Percentiles rank a stretch among this genome's conserved stretches.
Conservation (phyloP, 1,284 basidiomycete species). For the Gastroboletus turbinatus region DNA sequence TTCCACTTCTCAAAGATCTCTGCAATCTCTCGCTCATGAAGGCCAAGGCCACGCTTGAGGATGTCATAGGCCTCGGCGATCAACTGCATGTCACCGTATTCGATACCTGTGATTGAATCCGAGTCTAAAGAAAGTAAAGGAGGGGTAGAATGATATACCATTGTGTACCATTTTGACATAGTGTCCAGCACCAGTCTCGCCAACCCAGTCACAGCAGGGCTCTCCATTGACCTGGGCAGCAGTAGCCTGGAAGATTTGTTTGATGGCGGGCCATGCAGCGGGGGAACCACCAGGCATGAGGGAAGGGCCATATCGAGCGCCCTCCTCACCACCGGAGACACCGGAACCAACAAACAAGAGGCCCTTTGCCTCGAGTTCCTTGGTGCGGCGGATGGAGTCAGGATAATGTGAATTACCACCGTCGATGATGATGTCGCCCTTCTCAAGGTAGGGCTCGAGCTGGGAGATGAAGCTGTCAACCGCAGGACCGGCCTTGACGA, state of each 20-base stretch:
- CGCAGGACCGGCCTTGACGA: slow-evolving; percentile 87
- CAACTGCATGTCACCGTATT: slow-evolving; percentile 99
- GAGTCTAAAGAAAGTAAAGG: slow-evolving; percentile 15
- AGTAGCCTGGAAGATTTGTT: slow-evolving; percentile 98
- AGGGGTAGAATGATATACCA: slow-evolving; percentile 47
- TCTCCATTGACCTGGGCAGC: slow-evolving; percentile 94
- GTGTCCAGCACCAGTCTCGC: slow-evolving; percentile 91
- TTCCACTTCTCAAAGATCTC: slow-evolving; percentile 93
- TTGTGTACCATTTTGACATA: slow-evolving; percentile 99
- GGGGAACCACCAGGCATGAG: slow-evolving; percentile 98
- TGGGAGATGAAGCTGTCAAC: slow-evolving; percentile 79
- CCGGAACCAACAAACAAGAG: slow-evolving; percentile 97
- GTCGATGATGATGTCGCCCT: slow-evolving; percentile 95
- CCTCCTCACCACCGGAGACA: slow-evolving; percentile 99
- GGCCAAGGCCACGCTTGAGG: slow-evolving; percentile 92
- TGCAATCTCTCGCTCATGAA: slow-evolving; percentile 84
- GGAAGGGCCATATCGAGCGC: slow-evolving; percentile 95
- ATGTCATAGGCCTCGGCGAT: slow-evolving; percentile 99
- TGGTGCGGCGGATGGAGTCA: slow-evolving; percentile 92
- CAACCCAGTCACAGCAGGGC: slow-evolving; percentile 99
- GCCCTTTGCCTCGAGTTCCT: slow-evolving; percentile 93
- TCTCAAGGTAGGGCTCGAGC: slow-evolving; percentile 69
- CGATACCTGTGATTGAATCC: slow-evolving; percentile 65
- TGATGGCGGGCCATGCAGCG: slow-evolving; percentile 95
- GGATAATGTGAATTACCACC: slow-evolving; percentile 99